Evolutionary conservation across 2,329 filamentous ascomycete species (phyloP).

Genomic region (Ceratocystiopsis minuta): DNA sequence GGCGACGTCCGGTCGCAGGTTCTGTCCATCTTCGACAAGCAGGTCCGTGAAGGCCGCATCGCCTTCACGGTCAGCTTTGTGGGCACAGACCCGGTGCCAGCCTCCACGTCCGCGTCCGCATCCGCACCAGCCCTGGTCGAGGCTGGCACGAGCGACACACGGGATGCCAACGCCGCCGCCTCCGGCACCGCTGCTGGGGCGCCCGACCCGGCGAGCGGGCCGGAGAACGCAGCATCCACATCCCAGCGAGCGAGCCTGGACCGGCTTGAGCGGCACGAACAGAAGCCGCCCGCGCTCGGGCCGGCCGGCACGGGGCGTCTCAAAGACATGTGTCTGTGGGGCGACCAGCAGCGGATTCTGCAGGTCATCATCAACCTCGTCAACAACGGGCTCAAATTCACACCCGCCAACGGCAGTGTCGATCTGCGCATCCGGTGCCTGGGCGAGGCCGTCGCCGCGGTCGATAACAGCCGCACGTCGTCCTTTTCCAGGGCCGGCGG

Average conservation of each 20-base stretch:
- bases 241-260: constrained; percentile 11
- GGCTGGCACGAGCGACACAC: no score
- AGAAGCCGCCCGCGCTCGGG: constrained; percentile 37
- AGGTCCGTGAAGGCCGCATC: constrained; percentile 64
- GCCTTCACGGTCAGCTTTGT: constrained; percentile 55
- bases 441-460: constrained; percentile 32
- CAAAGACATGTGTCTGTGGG: constrained; percentile 77
- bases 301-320: constrained; percentile 49
- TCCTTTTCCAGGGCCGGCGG: constrained; percentile 31
- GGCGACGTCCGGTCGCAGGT: constrained; percentile 74
- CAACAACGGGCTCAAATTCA: constrained; percentile 85
- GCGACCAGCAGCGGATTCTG: constrained; percentile 79
- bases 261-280: constrained; percentile 5
- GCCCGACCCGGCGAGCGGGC: not conserved
- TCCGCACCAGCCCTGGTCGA: not conserved
- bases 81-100: constrained; percentile 21
- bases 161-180: not conserved
- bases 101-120: not conserved
- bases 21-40: constrained; percentile 74
- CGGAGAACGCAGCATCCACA: no score
- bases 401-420: constrained; percentile 57
- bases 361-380: constrained; percentile 91
- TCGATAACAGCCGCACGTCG: constrained; percentile 31
- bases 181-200: not conserved
- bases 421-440: constrained; percentile 58